A percentile compares a stretch with the other conserved stretches of the same genome.
Conservation (phyloP, 1,284 basidiomycete species). For the Salmacisia buchloeana region DNA sequence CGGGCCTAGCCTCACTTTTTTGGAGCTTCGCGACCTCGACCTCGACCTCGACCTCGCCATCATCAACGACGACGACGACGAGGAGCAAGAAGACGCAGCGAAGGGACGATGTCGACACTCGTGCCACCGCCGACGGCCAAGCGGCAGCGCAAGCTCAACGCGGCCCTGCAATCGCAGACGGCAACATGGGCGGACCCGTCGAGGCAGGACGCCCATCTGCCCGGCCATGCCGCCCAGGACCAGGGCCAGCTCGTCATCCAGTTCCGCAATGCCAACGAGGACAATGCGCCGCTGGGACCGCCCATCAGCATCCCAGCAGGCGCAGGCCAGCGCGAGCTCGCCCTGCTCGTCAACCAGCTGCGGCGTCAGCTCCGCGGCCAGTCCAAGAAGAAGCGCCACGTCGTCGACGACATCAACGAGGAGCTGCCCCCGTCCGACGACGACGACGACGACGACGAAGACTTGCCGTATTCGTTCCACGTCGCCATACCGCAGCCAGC, state of each 20-base stretch:
- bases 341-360: constrained; percentile 44
- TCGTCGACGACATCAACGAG: constrained; percentile 14
- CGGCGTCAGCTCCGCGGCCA: constrained; percentile 19
- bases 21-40: too few relatives aligned
- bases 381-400: constrained; percentile 3
- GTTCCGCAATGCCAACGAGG: constrained; percentile 42
- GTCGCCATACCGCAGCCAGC: constrained; percentile 24
- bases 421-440: constrained; percentile 26
- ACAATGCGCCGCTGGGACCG: constrained; percentile 31
- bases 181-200: neutral
- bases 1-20: too few relatives aligned
- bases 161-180: neutral
- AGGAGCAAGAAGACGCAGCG: neutral
- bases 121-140: constrained; percentile 37
- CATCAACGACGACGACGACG: too few relatives aligned
- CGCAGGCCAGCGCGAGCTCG: constrained; percentile 41
- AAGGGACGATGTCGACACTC: constrained; percentile 35
- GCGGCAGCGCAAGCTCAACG: constrained; percentile 30
- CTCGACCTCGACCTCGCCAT: too few relatives aligned
- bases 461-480: constrained; percentile 47
- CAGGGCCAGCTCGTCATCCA: constrained; percentile 44
- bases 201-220: constrained; percentile 13
- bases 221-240: constrained; percentile 20
- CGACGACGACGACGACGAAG: constrained; percentile 44
- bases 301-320: constrained; percentile 41